A percentile compares a stretch with the other conserved stretches of the same genome.
These are phyloP conservation scores for Lanmaoa pseudosensibilis DNA, from an alignment of 768 basidiomycete species.

Conservation along the genomic window DNA sequence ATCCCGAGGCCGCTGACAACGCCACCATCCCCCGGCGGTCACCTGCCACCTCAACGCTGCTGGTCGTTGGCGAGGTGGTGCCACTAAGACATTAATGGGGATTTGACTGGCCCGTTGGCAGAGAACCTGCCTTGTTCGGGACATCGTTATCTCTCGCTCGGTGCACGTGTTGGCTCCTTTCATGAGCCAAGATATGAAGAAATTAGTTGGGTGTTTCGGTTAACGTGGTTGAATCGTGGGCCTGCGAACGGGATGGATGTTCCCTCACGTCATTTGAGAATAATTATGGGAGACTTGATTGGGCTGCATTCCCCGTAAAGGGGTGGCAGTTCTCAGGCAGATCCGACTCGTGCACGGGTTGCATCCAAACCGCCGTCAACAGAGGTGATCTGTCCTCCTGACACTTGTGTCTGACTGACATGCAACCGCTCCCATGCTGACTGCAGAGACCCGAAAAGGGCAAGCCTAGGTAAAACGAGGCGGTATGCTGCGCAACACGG, in stretches of 20 bases:
- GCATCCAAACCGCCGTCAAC: slow-evolving; percentile 14
- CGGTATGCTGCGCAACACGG: slow-evolving; percentile 4
- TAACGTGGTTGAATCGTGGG: slow-evolving; percentile 10
- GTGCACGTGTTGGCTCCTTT: slow-evolving; percentile 10
- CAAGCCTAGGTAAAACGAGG: background rate
- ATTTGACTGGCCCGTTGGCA: background rate
- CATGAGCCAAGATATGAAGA: slow-evolving; percentile 8
- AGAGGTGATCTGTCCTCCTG: slow-evolving; percentile 15
- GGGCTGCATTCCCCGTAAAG: slow-evolving; percentile 16
- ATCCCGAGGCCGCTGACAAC: background rate
- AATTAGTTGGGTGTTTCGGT: slow-evolving; percentile 19
- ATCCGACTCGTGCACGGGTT: slow-evolving; percentile 25
- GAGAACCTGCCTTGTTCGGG: slow-evolving; percentile 7
- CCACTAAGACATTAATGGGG: background rate
- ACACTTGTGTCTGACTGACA: slow-evolving; percentile 21
- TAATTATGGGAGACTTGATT: slow-evolving; percentile 11
- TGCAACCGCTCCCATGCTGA: slow-evolving; percentile 14
- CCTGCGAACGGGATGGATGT: slow-evolving; percentile 16
- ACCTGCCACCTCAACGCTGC: background rate
- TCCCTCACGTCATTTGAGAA: slow-evolving; percentile 21
- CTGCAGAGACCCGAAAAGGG: slow-evolving; percentile 7
- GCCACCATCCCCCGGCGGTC: slow-evolving; percentile 1
- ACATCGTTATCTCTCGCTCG: slow-evolving; percentile 16
- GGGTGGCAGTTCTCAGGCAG: slow-evolving; percentile 29
- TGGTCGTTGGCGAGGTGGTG: background rate